These are phyloP conservation scores for Magnusiomyces fungicola DNA, from an alignment of 1,139 yeast species.

Conservation along the genomic window DNA sequence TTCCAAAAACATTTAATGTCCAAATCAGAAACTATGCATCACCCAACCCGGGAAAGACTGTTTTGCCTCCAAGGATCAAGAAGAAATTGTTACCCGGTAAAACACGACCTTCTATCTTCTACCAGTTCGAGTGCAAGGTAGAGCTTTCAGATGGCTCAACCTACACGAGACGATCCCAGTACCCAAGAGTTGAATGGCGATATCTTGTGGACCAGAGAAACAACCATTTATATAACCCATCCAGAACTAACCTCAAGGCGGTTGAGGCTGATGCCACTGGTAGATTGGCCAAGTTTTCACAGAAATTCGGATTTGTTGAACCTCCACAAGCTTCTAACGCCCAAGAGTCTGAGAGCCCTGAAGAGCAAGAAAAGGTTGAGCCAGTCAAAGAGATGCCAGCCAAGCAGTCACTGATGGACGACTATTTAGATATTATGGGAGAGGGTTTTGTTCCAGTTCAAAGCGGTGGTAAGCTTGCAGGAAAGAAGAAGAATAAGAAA, in stretches of 20 bases:
- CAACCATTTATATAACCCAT: slow-evolving; percentile 79
- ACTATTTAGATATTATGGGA: slow-evolving; percentile 55
- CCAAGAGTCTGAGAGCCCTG: slow-evolving; percentile 12
- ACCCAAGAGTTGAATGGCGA: slow-evolving; percentile 79
- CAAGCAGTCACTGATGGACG: slow-evolving; percentile 38
- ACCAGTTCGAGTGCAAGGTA: slow-evolving; percentile 79
- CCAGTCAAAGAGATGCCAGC: slow-evolving; percentile 25
- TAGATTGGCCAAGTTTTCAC: slow-evolving; percentile 74
- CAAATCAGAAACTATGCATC: slow-evolving; percentile 15
- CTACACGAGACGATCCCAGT: slow-evolving; percentile 71
- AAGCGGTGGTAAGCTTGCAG: slow-evolving; percentile 53
- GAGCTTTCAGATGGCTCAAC: slow-evolving; percentile 94
- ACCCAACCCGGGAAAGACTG: slow-evolving; percentile 20
- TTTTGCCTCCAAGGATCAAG: slow-evolving; percentile 22
- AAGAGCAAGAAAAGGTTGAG: slow-evolving; percentile 17
- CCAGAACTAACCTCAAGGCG: slow-evolving; percentile 66
- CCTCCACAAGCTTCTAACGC: slow-evolving; percentile 17
- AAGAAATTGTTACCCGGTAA: slow-evolving; percentile 49
- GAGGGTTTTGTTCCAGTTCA: slow-evolving; percentile 57
- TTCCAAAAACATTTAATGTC: not conserved
- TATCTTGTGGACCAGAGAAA: slow-evolving; percentile 86
- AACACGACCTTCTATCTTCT: slow-evolving; percentile 87
- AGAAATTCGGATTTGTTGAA: slow-evolving; percentile 51
- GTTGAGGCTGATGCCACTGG: slow-evolving; percentile 81
- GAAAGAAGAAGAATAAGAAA: slow-evolving; percentile 38